phyloP scores from a whole-genome alignment of 1,284 basidiomycete genomes.

The Apiotrichum sp. region DNA sequence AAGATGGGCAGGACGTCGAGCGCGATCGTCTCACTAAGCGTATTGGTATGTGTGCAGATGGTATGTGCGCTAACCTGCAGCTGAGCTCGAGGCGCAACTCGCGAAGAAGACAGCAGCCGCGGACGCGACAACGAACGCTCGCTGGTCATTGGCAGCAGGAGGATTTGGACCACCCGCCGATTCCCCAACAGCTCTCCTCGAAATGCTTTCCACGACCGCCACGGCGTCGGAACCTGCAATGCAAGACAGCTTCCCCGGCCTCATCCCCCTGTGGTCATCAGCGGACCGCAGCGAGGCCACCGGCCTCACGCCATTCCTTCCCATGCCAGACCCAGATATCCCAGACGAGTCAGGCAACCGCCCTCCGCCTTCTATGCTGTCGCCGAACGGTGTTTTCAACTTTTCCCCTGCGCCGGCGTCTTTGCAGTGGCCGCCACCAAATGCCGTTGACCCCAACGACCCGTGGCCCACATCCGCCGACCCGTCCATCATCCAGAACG shows the following conservation, averaged over 20 bases:
- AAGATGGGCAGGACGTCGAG: constrained; percentile 29
- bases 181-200: constrained; percentile 40
- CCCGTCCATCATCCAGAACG: neutral
- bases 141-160: neutral
- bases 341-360: neutral
- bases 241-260: neutral
- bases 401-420: constrained; percentile 27
- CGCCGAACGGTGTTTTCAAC: constrained; percentile 38
- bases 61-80: neutral
- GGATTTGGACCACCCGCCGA: neutral
- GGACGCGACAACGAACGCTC: neutral
- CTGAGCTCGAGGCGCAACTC: constrained; percentile 17
- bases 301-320: constrained; percentile 22
- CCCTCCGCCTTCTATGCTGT: constrained; percentile 18
- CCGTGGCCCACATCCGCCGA: neutral
- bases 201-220: constrained; percentile 35
- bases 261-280: constrained; percentile 10
- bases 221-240: constrained; percentile 5
- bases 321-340: constrained; percentile 4
- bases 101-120: constrained; percentile 5
- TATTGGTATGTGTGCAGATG: constrained; percentile 27
- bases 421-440: neutral
- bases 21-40: constrained; percentile 29
- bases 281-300: constrained; percentile 16
- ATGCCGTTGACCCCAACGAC: no score